phyloP scores from a whole-genome alignment of 352 stramenopile species.

The Phytophthora sp. region DNA sequence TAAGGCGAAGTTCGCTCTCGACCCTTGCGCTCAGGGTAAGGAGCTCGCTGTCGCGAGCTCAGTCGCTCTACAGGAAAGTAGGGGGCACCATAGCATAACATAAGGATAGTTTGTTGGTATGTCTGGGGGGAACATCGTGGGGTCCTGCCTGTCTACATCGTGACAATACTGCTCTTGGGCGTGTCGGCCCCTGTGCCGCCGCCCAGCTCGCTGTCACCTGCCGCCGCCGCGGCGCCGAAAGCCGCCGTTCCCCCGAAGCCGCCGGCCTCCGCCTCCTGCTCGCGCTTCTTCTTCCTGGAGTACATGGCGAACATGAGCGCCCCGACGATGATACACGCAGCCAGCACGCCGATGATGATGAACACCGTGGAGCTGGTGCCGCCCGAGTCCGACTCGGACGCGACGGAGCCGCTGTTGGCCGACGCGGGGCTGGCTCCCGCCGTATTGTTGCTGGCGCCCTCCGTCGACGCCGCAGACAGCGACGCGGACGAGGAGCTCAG shows the following conservation, averaged over 20 bases:
- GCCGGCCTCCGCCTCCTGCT: constrained; percentile 54
- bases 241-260: constrained; percentile 52
- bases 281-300: constrained; percentile 73
- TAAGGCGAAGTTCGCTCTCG: not conserved
- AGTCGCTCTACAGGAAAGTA: not conserved
- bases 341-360: constrained; percentile 72
- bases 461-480: constrained; percentile 2
- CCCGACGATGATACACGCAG: constrained; percentile 63
- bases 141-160: constrained; percentile 58
- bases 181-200: constrained; percentile 49
- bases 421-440: constrained; percentile 12
- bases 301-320: constrained; percentile 78
- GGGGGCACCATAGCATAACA: constrained; percentile 21
- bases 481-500: constrained; percentile 22
- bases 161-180: constrained; percentile 80
- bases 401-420: constrained; percentile 29
- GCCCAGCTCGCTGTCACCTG: constrained; percentile 23
- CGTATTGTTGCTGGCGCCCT: constrained; percentile 15
- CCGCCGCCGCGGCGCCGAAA: constrained; percentile 31
- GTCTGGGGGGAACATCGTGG: constrained; percentile 18
- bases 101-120: constrained; percentile 41
- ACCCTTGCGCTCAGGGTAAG: not conserved
- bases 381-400: constrained; percentile 29
- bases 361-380: constrained; percentile 62
- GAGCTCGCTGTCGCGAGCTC: not conserved